These are phyloP conservation scores for Myxozyma lipomycoides DNA, from an alignment of 805 yeast species.

Conservation along the genomic window DNA sequence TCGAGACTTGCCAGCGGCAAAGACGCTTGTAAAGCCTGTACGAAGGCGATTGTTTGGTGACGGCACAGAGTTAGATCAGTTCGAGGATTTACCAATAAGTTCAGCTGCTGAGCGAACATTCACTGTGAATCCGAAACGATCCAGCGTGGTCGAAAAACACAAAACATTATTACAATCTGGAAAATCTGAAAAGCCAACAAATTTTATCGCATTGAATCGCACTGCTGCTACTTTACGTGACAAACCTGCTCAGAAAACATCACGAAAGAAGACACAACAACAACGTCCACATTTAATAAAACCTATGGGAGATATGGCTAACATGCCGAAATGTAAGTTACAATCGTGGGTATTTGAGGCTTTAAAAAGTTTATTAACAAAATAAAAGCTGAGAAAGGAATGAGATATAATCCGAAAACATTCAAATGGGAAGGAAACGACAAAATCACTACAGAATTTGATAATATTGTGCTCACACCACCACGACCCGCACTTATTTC, in stretches of 20 bases:
- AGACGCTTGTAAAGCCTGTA: constrained; percentile 21
- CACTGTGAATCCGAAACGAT: constrained; percentile 1
- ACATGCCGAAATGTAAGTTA: constrained; percentile 13
- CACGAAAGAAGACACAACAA: constrained; percentile 10
- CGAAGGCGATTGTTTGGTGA: constrained; percentile 29
- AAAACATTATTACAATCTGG: not conserved
- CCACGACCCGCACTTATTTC: constrained; percentile 39
- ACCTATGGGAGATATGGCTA: constrained; percentile 24
- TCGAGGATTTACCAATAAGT: constrained; percentile 32
- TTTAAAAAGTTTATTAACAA: not conserved
- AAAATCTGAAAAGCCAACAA: not conserved
- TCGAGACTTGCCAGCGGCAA: constrained; percentile 18
- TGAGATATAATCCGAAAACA: constrained; percentile 52
- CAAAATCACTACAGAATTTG: constrained; percentile 52
- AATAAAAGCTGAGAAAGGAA: constrained; percentile 33
- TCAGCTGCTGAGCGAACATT: constrained; percentile 13
- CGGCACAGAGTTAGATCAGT: constrained; percentile 38
- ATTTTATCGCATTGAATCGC: not conserved
- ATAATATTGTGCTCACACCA: constrained; percentile 35
- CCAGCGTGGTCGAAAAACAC: not conserved
- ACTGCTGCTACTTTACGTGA: not conserved
- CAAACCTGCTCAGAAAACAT: constrained; percentile 3
- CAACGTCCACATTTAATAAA: constrained; percentile 26
- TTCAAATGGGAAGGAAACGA: constrained; percentile 66
- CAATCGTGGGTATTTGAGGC: too few relatives aligned